A percentile compares a stretch with the other conserved stretches of the same genome.
Evolutionary conservation across 1,284 basidiomycete species (phyloP).

Genomic region (Moesziomyces antarcticus): DNA sequence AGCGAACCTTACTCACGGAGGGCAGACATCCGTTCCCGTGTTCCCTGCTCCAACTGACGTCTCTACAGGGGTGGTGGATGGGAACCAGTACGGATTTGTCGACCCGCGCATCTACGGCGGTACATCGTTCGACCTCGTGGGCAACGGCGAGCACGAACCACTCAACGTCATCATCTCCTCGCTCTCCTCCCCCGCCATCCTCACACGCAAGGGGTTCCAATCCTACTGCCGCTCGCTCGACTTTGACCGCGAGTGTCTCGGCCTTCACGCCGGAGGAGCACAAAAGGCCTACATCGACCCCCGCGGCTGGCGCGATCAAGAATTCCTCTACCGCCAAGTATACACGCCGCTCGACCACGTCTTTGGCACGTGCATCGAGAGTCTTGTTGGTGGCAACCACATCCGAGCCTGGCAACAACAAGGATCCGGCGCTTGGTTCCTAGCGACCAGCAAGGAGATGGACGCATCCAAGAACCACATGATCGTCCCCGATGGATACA

Average conservation of each 20-base stretch:
- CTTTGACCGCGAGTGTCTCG: conserved; percentile 65
- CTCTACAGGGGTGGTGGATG: conserved; percentile 2
- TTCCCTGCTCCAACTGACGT: conserved; percentile 7
- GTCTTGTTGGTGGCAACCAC: conserved; percentile 89
- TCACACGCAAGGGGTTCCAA: conserved; percentile 58
- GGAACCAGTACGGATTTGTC: conserved; percentile 45
- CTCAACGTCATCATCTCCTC: conserved; percentile 63
- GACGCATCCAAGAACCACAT: conserved; percentile 46
- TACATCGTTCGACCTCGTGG: conserved; percentile 44
- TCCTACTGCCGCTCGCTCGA: conserved; percentile 54
- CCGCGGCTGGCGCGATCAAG: conserved; percentile 43
- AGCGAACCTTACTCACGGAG: conserved; percentile 15
- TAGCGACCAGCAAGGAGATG: conserved; percentile 72
- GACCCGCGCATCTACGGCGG: conserved; percentile 55
- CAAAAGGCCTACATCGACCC: conserved; percentile 54
- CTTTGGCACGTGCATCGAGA: conserved; percentile 72
- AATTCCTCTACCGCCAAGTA: conserved; percentile 55
- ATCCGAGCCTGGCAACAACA: conserved; percentile 73
- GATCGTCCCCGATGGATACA: conserved; percentile 58
- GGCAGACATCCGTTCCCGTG: conserved; percentile 25
- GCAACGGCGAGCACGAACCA: conserved; percentile 56
- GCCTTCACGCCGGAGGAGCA: conserved; percentile 52
- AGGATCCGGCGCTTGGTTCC: conserved; percentile 79
- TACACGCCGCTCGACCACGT: conserved; percentile 51
- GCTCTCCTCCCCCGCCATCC: conserved; percentile 47